phyloP scores from a whole-genome alignment of 257 asterid genomes.

The Solanum pinnatisectum region DNA sequence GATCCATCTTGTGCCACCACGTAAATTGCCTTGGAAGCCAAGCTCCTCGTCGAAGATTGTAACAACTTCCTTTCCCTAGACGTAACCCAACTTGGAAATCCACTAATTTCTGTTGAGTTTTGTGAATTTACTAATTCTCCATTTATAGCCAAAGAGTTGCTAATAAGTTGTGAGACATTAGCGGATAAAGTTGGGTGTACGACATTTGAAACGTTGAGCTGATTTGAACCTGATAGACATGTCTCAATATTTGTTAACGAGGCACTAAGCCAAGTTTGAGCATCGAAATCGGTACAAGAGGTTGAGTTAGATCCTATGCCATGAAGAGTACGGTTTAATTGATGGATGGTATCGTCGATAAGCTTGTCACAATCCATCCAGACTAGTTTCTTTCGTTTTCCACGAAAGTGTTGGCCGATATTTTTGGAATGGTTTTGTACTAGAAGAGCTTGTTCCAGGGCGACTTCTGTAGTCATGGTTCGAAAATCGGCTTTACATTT shows the following conservation, averaged over 20 bases:
- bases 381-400: constrained; percentile 17
- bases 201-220: constrained; percentile 33
- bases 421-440: constrained; percentile 17
- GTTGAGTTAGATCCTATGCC: constrained; percentile 17
- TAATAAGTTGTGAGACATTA: constrained; percentile 43
- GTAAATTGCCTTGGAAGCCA: constrained; percentile 28
- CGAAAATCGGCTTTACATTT: constrained; percentile 35
- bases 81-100: constrained; percentile 40
- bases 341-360: constrained; percentile 34
- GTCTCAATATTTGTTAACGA: constrained; percentile 53
- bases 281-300: constrained; percentile 20
- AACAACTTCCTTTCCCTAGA: constrained; percentile 33
- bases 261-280: constrained; percentile 78
- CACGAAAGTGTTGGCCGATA: constrained; percentile 7
- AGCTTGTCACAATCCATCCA: constrained; percentile 45
- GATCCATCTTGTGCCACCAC: constrained; percentile 62
- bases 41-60: constrained; percentile 10
- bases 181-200: constrained; percentile 27
- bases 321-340: constrained; percentile 33
- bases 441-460: constrained; percentile 37
- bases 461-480: constrained; percentile 27
- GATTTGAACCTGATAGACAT: constrained; percentile 42
- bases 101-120: background rate
- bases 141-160: constrained; percentile 50
- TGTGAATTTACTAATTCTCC: constrained; percentile 18